Conservation (phyloP, 139 green algal genomes). For the Chlorella sp. region DNA sequence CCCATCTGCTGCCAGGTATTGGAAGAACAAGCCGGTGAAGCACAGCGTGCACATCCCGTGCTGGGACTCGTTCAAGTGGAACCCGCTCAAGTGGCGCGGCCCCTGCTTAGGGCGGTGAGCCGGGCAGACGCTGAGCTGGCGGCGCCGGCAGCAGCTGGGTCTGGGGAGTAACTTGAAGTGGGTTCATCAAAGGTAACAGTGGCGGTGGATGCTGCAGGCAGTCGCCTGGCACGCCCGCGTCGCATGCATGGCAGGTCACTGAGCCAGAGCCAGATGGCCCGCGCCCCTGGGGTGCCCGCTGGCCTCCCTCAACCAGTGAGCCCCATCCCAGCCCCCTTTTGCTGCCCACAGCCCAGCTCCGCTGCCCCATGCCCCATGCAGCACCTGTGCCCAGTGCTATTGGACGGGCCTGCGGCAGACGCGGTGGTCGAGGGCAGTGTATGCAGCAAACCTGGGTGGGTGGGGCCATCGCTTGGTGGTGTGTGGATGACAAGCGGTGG, state of each 20-base stretch:
- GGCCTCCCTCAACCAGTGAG: too few species aligned
- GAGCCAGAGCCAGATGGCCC: too few species aligned
- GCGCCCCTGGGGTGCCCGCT: not conserved
- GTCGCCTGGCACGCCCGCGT: too few species aligned
- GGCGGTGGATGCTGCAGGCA: too few species aligned
- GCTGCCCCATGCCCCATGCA: not conserved
- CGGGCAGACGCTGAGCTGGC: too few species aligned
- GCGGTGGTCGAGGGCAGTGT: conserved; percentile 45
- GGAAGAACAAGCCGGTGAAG: conserved; percentile 47
- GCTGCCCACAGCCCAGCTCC: not conserved
- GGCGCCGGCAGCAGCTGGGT: too few species aligned
- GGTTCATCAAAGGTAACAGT: too few species aligned
- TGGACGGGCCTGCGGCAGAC: conserved; percentile 52
- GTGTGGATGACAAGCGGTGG: too few species aligned
- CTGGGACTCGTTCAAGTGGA: conserved; percentile 52
- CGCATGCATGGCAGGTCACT: too few species aligned
- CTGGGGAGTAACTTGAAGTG: too few species aligned
- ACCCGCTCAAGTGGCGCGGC: conserved; percentile 48
- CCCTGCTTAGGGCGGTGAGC: conserved; percentile 41
- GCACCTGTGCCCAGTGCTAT: conserved; percentile 42
- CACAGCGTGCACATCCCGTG: conserved; percentile 55
- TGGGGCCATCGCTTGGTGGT: not conserved
- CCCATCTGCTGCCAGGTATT: not conserved
- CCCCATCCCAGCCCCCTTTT: not conserved
- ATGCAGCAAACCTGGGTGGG: conserved; percentile 43